Evolutionary conservation across 768 basidiomycete species (phyloP), one percentile per base, ranked within the genome.

Genomic region (Albatrellus ellisii): DNA sequence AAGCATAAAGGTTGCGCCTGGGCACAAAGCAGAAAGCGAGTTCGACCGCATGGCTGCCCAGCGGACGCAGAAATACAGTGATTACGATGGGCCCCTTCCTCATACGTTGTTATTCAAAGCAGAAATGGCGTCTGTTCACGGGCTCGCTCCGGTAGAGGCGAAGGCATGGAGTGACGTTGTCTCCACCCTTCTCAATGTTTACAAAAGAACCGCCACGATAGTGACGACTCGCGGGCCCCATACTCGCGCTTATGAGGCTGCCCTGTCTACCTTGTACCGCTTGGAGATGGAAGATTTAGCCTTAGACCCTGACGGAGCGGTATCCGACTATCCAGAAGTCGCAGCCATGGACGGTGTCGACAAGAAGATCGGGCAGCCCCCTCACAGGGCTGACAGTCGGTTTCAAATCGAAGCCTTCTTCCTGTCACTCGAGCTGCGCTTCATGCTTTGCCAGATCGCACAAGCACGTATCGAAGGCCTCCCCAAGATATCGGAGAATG

Each of bases 361-460:
- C 35, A 43, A 29, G 37, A 51, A 58, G 36, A 54, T 63, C 2
- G 63, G 62, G 1, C 56, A 59, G 26, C 57, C 61, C 0, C 58
- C 54, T 1, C 64, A 62, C n/a, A 57, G 53, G 25, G 60, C 62
- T 4, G 59, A 62, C 35, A 52, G 52, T 0, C 57, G 60, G 6
- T 61, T 58, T 50, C 51, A 52, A 24, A 51, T 62, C 27, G 62
- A 64, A 29, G 65, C 57, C 0, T 54, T 60, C 44, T 52, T 60
- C 46, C 44, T 58, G 10, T 57, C 58, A 8, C 55, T 67, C 32
- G 56, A 62, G 15, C 42, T 64, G 5, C 62, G 66, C 5, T 55
- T 59, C 21, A 42, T 51, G 10, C 45, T 67, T 17, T 59, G 54
- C 0, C 45, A 57, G 15, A 37, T 63, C 12, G 65, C 62, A 4